Base-by-base conservation (phyloP, 345 rosid genomes). In the Dipteronia sinensis region DNA sequence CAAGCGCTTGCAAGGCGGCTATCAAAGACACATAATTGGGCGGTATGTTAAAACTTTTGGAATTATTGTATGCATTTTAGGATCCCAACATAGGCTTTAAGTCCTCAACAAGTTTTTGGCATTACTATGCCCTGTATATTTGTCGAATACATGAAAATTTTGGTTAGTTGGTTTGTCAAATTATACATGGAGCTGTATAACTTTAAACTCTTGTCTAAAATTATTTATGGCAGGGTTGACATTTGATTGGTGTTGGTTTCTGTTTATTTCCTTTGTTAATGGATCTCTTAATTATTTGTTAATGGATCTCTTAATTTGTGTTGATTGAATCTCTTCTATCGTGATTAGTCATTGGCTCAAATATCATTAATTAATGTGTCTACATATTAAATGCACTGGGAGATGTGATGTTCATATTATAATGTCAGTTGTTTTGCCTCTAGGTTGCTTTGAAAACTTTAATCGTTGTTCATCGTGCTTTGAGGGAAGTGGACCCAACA, bases 401-500 rank as follows among this genome's bases (percentile, higher is more conserved):
- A 20, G 40, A 42, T 23, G 25, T 66, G 34, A 61, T 81, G 68
- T 74, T 77, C 61, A 56, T 47, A 16, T 31, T 73, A 15, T 20
- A 17, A n/a, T 58, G 47, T 11, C 46, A n/a, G 53, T 42, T 78
- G 67, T 73, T 65, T 55, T 73, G 31, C 29, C 42, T 75, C 68
- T 81, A 96, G 99, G 99, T 96, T 76, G 99, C 98, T 12, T 83
- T 94, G 83, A 96, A 96, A 89, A 94, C 98, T 62, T 88, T 96
- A 70, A 86, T 94, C 22, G 91, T 94, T 74, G 90, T 94, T 82
- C 99, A 96, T 81, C 98, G 99, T 81, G 93, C 98, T 76, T 79
- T 96, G 85, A 94, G 98, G 82, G 99, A 96, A 88, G 99, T 94
- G 73, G 99, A 96, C 85, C 97, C 94, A 47, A 92, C 99, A 0